Evolutionary conservation across 345 rosid species (phyloP).

Genomic region (Combretum micranthum): DNA sequence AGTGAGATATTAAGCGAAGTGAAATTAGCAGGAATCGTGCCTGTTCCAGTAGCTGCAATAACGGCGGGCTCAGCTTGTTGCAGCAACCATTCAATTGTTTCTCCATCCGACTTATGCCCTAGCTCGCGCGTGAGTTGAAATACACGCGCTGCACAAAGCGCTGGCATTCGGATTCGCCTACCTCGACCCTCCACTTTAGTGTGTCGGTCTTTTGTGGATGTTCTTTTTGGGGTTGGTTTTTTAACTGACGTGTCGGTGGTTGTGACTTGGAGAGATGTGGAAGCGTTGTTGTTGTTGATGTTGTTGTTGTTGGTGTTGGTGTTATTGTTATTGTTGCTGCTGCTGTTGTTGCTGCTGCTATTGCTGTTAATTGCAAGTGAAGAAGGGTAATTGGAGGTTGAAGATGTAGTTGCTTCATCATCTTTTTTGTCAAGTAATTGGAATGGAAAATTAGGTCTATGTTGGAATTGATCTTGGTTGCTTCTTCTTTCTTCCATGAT

Average conservation of each 20-base stretch:
- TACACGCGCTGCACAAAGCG: slow-evolving; percentile 39
- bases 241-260: slow-evolving; percentile 22
- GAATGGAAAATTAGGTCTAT: too few species aligned
- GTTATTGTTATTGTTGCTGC: too few species aligned
- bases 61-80: slow-evolving; percentile 42
- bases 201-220: slow-evolving; percentile 42
- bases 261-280: slow-evolving; percentile 11
- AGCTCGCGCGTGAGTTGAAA: slow-evolving; percentile 40
- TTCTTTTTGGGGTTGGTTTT: slow-evolving; percentile 10
- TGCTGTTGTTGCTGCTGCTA: slow-evolving; percentile 3
- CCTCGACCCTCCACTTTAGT: slow-evolving; percentile 45
- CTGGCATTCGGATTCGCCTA: slow-evolving; percentile 41
- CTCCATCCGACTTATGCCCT: slow-evolving; percentile 45
- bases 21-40: slow-evolving; percentile 30
- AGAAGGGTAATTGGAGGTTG: too few species aligned
- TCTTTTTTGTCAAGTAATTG: too few species aligned
- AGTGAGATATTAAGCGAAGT: background rate
- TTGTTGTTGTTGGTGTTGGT: too few species aligned
- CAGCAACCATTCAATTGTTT: slow-evolving; percentile 41
- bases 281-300: slow-evolving; percentile 18
- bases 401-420: too few species aligned
- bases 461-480: too few species aligned
- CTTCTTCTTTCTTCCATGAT: too few species aligned
- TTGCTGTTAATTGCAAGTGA: background rate
- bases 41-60: slow-evolving; percentile 38